phyloP scores from a whole-genome alignment of 305 asterid genomes.

The Fraxinus xanthoxyloides region DNA sequence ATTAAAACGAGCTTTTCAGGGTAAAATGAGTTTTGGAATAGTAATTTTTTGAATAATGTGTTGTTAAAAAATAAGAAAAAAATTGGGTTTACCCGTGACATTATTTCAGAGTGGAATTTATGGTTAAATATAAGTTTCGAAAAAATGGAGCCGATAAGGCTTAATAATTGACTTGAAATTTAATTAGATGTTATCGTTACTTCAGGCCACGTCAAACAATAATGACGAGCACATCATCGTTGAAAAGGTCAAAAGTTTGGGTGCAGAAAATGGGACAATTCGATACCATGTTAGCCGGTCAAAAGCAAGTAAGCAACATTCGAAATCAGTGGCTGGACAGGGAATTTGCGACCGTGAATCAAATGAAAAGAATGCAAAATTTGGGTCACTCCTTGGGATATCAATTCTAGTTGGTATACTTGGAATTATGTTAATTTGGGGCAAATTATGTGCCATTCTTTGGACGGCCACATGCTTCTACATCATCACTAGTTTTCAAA shows the following conservation, averaged over 20 bases:
- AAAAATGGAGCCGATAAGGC: no score
- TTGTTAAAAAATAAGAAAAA: no score
- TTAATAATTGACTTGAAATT: not conserved
- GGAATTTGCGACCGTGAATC: not conserved
- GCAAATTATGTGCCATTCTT: slow-evolving; percentile 55
- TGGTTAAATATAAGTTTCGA: no score
- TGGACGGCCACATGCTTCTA: slow-evolving; percentile 59
- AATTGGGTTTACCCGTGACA: no score
- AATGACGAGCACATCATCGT: slow-evolving; percentile 16
- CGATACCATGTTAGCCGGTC: not conserved
- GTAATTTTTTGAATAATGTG: no score
- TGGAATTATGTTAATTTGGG: slow-evolving; percentile 58
- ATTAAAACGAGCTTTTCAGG: no score
- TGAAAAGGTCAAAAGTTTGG: slow-evolving; percentile 23
- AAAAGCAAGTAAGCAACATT: not conserved
- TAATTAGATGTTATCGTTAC: not conserved
- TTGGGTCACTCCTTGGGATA: slow-evolving; percentile 48
- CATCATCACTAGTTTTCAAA: slow-evolving; percentile 30
- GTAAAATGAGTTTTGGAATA: no score
- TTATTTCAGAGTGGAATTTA: no score
- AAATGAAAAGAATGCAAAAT: slow-evolving; percentile 8
- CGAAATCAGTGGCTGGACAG: slow-evolving; percentile 19
- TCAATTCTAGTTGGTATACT: slow-evolving; percentile 40
- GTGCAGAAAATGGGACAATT: slow-evolving; percentile 3
- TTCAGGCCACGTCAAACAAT: not conserved